A percentile compares a stretch with the other conserved stretches of the same genome.
Conservation (phyloP, 2,329 filamentous ascomycete species). For the Colletotrichum liaoningense region DNA sequence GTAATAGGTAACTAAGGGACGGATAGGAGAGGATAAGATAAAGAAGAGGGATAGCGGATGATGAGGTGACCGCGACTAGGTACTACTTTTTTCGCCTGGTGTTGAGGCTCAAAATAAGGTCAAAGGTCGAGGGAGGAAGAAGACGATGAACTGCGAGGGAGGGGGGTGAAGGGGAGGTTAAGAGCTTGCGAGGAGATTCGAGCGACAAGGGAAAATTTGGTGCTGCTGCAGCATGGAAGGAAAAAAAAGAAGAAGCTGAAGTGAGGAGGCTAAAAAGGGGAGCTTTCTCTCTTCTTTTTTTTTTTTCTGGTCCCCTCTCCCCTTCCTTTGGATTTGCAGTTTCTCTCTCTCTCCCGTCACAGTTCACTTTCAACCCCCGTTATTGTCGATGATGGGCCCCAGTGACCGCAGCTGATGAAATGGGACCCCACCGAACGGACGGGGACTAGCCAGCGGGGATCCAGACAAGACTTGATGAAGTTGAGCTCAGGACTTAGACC, state of each 20-base stretch:
- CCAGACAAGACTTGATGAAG: background rate
- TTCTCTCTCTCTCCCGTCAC: conserved; percentile 12
- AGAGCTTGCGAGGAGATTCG: conserved; percentile 34
- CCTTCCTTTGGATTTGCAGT: conserved; percentile 5
- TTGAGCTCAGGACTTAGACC: too few species aligned
- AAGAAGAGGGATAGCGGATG: background rate
- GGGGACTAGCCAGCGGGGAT: conserved; percentile 29
- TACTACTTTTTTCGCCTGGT: conserved; percentile 8
- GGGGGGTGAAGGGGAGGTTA: conserved; percentile 21
- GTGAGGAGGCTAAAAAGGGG: conserved; percentile 34
- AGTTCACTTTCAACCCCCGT: conserved; percentile 4
- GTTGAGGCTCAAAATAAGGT: conserved; percentile 8
- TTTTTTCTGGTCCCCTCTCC: conserved; percentile 6
- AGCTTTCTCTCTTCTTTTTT: conserved; percentile 20
- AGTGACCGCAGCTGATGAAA: conserved; percentile 32
- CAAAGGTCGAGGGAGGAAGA: conserved; percentile 2
- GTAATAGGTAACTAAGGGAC: background rate
- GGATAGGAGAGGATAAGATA: background rate
- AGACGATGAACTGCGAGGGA: conserved; percentile 20
- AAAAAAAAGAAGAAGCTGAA: conserved; percentile 29
- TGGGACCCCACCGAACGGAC: conserved; percentile 18
- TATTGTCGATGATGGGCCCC: conserved; percentile 17
- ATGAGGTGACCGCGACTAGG: conserved; percentile 5
- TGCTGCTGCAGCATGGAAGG: conserved; percentile 6
- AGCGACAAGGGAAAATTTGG: conserved; percentile 25